Base-by-base conservation (phyloP, 768 basidiomycete genomes). In the Tremella mesenterica region DNA sequence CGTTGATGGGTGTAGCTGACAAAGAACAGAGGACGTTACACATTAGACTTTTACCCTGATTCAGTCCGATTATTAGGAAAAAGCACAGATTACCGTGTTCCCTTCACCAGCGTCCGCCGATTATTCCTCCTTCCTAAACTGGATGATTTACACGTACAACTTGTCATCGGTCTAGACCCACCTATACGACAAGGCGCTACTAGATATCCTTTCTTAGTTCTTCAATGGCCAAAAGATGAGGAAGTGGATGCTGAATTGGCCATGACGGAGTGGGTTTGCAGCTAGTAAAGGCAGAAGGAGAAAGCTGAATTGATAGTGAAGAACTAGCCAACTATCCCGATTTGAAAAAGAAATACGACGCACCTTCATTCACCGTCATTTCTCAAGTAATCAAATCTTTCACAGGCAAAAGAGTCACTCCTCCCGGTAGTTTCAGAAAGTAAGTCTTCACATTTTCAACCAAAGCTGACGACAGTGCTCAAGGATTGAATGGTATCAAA, bases 171-270 rank as follows among this genome's bases (percentile, higher is more conserved):
- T 49, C 78, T 99, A 43, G 89, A 83, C 69, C 87, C 83, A 23
- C 93, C 95, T 1, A 95, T 99, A 56, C 81, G 93, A 43, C 95
- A 97, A 78, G 95, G 95, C 46, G 95, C 97, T 70, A 99, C 95
- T 1, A 80, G 89, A 39, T 97, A 99, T 74, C 93, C 93, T 52
- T 99, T 95, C 71, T 77, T 99, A 20, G 93, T 99, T 52, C 92
- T 96, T 85, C 92, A 95, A 64, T 97, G 95, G 74, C 85, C 83
- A n/a, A 81, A 87, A 53, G 93, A 96, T 61, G 95, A 97, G 71
- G 91, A 95, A 74, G 89, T 91, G 57, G 93, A 92, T 23, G 88
- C 91, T 4, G 91, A 95, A 70, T 76, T 97, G 30, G 95, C 93
- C 67, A 81, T 97, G 79, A 77, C 81, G 36, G 90, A 96, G 90